These are phyloP conservation scores for Pseudomassariella vexata DNA, from an alignment of 2,329 filamentous ascomycete genomes.

Conservation along the genomic window DNA sequence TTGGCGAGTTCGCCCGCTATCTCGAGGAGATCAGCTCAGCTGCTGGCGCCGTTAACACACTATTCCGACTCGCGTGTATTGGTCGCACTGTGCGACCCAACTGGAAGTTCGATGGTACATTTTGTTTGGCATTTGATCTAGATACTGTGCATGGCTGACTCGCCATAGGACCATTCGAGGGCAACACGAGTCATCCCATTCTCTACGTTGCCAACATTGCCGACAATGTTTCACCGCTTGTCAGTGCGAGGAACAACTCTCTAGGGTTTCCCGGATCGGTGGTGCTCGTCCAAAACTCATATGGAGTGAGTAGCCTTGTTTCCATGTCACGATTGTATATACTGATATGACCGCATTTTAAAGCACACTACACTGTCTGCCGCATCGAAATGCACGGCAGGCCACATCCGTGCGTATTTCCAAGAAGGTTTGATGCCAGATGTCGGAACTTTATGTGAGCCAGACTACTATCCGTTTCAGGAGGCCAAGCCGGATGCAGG, in stretches of 20 bases:
- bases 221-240: slow-evolving; percentile 42
- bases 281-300: slow-evolving; percentile 6
- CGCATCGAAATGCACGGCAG: slow-evolving; percentile 15
- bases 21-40: slow-evolving; percentile 31
- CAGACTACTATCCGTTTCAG: slow-evolving; percentile 6
- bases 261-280: slow-evolving; percentile 7
- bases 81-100: slow-evolving; percentile 24
- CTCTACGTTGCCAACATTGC: slow-evolving; percentile 44
- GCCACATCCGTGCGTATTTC: slow-evolving; percentile 14
- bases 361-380: too few species aligned
- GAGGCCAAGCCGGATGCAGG: too few species aligned
- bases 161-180: too few species aligned
- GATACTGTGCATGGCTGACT: too few species aligned
- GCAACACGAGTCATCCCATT: slow-evolving; percentile 36
- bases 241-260: slow-evolving; percentile 5
- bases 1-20: slow-evolving; percentile 25
- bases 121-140: slow-evolving; percentile 5
- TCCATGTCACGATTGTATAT: too few species aligned
- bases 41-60: slow-evolving; percentile 36
- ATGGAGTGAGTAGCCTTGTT: slow-evolving; percentile 10
- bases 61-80: slow-evolving; percentile 27
- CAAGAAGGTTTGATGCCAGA: slow-evolving; percentile 12
- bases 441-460: slow-evolving; percentile 6
- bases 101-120: slow-evolving; percentile 16
- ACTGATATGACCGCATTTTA: too few species aligned